Evolutionary conservation across 495 filamentous ascomycete genomes (phyloP), one percentile per base, ranked within the genome.

Genomic region (Xylaria castorea): DNA sequence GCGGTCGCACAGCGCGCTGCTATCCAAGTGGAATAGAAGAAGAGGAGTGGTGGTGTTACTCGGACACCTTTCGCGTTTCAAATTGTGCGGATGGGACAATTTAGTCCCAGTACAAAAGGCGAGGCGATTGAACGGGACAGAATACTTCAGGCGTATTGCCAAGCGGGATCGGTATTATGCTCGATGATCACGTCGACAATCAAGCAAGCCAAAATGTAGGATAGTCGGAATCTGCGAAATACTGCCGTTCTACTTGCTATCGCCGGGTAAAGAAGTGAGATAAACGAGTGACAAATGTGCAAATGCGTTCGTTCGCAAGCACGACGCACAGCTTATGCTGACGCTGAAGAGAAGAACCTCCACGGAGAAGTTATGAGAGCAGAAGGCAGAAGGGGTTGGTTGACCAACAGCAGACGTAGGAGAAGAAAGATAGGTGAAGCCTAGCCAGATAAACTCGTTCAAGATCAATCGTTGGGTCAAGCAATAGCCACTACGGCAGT

Each of bases 51-150:
- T 73, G 40, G 68, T 72, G 38, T 30, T 63, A 75, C 76, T 73
- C 71, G 72, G 78, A 74, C 77, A 76, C 78, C 36, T 69, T 74
- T 78, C 74, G 71, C 73, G 78, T 80, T 80, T 80, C 78, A 80
- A 75, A 73, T 76, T 64, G 65, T 63, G 75, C 50, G 61, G 67
- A 72, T 65, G 68, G 51, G 55, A 76, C 78, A 79, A 67, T 30
- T 25, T 55, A 48, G 68, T 32, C 12, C 57, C 25, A 32, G 66
- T 34, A 60, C 38, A 16, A 48, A 61, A 42, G 44, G 14, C 65
- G 51, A 34, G 60, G 53, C 60, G 38, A 55, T 6, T 51, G 57
- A 53, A 36, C 46, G 68, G 53, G 38, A 60, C 70, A 73, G 68
- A 70, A 14, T 48, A 46, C 57, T 64, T 57, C 70, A 71, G 53